Evolutionary conservation across 106 monocot species (phyloP).

Genomic region (Dioscorea dumetorum): DNA sequence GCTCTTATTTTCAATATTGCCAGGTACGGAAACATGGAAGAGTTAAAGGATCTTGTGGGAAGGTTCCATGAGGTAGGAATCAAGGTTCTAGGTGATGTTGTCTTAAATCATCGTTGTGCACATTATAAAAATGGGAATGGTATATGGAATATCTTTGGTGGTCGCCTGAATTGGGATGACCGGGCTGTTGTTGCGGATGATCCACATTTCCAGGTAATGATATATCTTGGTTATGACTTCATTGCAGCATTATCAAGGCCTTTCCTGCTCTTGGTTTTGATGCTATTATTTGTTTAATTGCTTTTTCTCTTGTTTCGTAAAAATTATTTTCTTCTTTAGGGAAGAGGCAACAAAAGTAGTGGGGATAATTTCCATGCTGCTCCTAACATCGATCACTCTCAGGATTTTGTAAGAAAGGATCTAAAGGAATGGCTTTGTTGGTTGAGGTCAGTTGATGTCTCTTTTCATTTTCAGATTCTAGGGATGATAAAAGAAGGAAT

Average conservation of each 20-base stretch:
- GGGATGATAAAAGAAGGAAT: not conserved
- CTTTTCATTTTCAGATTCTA: not conserved
- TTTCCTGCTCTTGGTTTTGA: not conserved
- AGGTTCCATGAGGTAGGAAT: slow-evolving; percentile 69
- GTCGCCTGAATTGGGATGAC: slow-evolving; percentile 89
- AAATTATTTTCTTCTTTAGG: slow-evolving; percentile 35
- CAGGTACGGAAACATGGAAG: slow-evolving; percentile 90
- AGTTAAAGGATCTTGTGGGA: slow-evolving; percentile 68
- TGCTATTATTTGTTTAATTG: not conserved
- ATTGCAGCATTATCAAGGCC: no score
- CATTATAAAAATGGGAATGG: slow-evolving; percentile 75
- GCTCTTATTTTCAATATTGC: slow-evolving; percentile 1
- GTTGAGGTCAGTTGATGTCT: slow-evolving; percentile 51
- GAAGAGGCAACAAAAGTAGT: slow-evolving; percentile 89
- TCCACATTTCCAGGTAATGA: slow-evolving; percentile 90
- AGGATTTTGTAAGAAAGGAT: slow-evolving; percentile 95
- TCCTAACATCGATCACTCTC: slow-evolving; percentile 98
- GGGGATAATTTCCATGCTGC: slow-evolving; percentile 98
- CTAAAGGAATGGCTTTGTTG: slow-evolving; percentile 94
- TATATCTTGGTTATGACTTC: not conserved
- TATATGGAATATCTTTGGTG: slow-evolving; percentile 94
- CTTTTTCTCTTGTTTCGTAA: not conserved
- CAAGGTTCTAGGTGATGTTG: slow-evolving; percentile 91
- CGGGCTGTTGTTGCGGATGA: slow-evolving; percentile 92
- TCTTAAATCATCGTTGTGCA: slow-evolving; percentile 97